phyloP scores from a whole-genome alignment of 495 filamentous ascomycete genomes.

The Umbilicaria muhlenbergii region DNA sequence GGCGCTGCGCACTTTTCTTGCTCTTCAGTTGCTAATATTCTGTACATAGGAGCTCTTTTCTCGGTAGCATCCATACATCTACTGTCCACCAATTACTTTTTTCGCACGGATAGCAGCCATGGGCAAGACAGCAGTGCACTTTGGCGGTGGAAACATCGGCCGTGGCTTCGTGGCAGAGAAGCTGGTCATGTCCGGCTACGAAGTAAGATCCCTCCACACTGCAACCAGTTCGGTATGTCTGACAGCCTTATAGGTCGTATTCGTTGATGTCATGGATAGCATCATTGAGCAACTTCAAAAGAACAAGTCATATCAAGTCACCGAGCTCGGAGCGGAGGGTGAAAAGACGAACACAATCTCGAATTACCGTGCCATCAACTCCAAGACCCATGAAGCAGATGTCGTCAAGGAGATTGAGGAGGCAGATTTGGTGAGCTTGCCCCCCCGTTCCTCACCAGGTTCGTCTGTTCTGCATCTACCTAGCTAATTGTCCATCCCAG shows the following conservation, averaged over 20 bases:
- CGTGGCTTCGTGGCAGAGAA: constrained; percentile 55
- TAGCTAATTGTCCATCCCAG: not conserved
- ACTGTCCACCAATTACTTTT: constrained; percentile 1
- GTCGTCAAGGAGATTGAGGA: constrained; percentile 71
- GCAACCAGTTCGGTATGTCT: not conserved
- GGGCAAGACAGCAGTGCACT: constrained; percentile 77
- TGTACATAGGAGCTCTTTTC: not conserved
- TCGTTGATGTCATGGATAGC: constrained; percentile 77
- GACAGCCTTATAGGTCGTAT: constrained; percentile 49
- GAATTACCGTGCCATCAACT: constrained; percentile 93
- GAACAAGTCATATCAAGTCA: constrained; percentile 67
- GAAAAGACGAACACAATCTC: constrained; percentile 69
- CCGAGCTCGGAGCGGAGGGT: constrained; percentile 78
- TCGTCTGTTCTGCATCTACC: not conserved
- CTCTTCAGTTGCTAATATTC: not conserved
- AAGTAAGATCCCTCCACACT: constrained; percentile 4
- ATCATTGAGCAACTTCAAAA: constrained; percentile 65
- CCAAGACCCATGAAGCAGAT: constrained; percentile 62
- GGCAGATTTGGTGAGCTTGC: constrained; percentile 50
- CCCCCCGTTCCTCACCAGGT: not conserved
- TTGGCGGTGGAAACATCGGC: constrained; percentile 86
- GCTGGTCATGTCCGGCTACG: constrained; percentile 53
- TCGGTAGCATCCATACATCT: constrained; percentile 2
- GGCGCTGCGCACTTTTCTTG: not conserved
- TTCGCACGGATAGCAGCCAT: constrained; percentile 22